These are phyloP conservation scores for Hordeum marinum DNA, from an alignment of 176 grass and related monocot species.

Conservation along the genomic window DNA sequence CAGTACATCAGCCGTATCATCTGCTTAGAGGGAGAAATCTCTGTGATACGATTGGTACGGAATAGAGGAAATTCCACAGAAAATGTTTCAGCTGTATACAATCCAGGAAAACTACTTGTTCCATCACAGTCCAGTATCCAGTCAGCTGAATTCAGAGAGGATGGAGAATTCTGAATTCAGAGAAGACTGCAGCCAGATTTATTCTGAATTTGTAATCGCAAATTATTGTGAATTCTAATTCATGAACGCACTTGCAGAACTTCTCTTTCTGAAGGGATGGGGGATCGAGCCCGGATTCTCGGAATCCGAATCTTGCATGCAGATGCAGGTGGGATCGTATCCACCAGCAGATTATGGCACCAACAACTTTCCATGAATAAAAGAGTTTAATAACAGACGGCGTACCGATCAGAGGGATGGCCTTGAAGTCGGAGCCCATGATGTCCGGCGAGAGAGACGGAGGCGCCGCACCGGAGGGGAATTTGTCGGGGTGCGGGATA, in stretches of 20 bases:
- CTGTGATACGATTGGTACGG: too few relatives aligned
- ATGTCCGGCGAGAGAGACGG: background rate
- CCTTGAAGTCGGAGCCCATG: slow-evolving; percentile 76
- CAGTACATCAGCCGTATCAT: background rate
- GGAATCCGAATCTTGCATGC: background rate
- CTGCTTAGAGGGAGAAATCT: background rate
- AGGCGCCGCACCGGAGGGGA: background rate
- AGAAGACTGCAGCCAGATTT: too few relatives aligned
- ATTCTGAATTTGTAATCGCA: too few relatives aligned
- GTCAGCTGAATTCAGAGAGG: background rate
- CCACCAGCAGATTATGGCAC: background rate
- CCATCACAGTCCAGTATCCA: too few relatives aligned
- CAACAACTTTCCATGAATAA: background rate
- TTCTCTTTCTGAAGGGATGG: too few relatives aligned
- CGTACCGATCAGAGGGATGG: slow-evolving; percentile 75
- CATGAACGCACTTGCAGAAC: too few relatives aligned
- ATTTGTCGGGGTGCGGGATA: slow-evolving; percentile 1
- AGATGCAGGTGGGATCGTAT: background rate
- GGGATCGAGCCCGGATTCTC: too few relatives aligned
- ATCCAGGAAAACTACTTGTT: too few relatives aligned
- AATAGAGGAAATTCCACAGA: rapidly evolving
- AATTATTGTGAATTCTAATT: too few relatives aligned
- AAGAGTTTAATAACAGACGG: background rate
- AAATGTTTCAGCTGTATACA: too few relatives aligned
- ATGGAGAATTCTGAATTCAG: background rate